These are phyloP conservation scores for Aspergillus campestris DNA, from an alignment of 495 filamentous ascomycete genomes.

Conservation along the genomic window DNA sequence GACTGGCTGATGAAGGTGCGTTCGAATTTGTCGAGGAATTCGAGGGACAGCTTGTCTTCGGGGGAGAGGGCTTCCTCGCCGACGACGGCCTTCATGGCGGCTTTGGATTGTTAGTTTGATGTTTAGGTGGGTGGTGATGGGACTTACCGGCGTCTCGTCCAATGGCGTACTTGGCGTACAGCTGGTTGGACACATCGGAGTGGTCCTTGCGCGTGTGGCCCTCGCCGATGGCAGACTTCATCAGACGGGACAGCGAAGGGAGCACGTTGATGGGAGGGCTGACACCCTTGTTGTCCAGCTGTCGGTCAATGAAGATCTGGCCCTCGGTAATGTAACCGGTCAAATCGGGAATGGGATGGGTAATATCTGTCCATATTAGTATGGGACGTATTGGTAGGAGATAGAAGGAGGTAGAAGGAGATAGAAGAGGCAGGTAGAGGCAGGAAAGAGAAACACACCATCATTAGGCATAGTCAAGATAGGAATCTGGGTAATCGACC, in stretches of 20 bases:
- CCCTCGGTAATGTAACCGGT: constrained; percentile 99
- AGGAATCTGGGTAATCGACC: constrained; percentile 97
- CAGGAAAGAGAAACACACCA: constrained; percentile 34
- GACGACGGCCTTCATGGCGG: constrained; percentile 98
- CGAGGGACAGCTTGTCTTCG: constrained; percentile 94
- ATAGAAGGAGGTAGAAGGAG: constrained; percentile 7
- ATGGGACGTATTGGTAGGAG: neutral
- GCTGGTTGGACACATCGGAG: constrained; percentile 96
- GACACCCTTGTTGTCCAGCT: constrained; percentile 89
- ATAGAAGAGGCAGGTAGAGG: constrained; percentile 4
- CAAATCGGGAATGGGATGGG: constrained; percentile 96
- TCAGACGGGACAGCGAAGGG: constrained; percentile 95
- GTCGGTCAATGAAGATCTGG: constrained; percentile 96
- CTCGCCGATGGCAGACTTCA: constrained; percentile 99
- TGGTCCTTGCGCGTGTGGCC: constrained; percentile 93
- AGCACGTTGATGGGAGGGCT: constrained; percentile 99
- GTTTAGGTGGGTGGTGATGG: neutral
- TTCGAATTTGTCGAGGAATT: constrained; percentile 99
- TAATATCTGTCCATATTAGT: constrained; percentile 60
- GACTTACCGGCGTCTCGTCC: constrained; percentile 74
- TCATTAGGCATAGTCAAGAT: constrained; percentile 99
- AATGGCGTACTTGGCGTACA: constrained; percentile 99
- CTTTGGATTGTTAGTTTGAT: constrained; percentile 20
- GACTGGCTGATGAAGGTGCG: constrained; percentile 85
- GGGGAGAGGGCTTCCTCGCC: constrained; percentile 92